Conservation (phyloP, 2,329 filamentous ascomycete genomes). For the Pseudocercospora fijiensis region DNA sequence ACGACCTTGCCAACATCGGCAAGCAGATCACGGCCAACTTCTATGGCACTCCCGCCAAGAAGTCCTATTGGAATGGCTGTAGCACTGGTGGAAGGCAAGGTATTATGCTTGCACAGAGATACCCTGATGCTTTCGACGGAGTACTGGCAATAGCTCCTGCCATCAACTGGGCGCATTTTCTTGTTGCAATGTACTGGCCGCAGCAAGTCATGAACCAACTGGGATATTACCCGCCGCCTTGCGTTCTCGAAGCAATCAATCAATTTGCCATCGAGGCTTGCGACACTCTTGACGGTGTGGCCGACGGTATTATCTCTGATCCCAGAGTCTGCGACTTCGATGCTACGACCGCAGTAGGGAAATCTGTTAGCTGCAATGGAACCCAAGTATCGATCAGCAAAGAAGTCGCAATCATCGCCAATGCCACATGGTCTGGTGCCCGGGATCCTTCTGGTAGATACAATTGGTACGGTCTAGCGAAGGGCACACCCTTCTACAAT, state of each 20-base stretch:
- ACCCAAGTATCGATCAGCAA: constrained; percentile 26
- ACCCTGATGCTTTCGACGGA: constrained; percentile 41
- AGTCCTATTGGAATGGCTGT: constrained; percentile 41
- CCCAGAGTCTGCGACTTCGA: constrained; percentile 32
- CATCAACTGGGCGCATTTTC: constrained; percentile 34
- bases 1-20: constrained; percentile 39
- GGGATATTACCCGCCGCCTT: constrained; percentile 27
- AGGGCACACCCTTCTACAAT: constrained; percentile 13
- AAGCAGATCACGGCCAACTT: constrained; percentile 32
- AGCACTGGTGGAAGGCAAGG: constrained; percentile 42
- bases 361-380: constrained; percentile 38
- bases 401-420: constrained; percentile 34
- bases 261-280: constrained; percentile 36
- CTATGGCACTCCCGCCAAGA: constrained; percentile 36
- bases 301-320: constrained; percentile 35
- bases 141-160: constrained; percentile 42
- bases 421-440: constrained; percentile 38
- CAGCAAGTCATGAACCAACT: constrained; percentile 33
- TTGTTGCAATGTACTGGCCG: constrained; percentile 29
- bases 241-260: constrained; percentile 38
- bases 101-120: constrained; percentile 38
- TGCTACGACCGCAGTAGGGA: constrained; percentile 38
- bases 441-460: constrained; percentile 24
- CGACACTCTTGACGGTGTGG: constrained; percentile 38
- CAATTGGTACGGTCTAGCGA: constrained; percentile 37